Evolutionary conservation across 2,329 filamentous ascomycete species (phyloP).

Genomic region (Nothophaeocryptopus gaeumannii): DNA sequence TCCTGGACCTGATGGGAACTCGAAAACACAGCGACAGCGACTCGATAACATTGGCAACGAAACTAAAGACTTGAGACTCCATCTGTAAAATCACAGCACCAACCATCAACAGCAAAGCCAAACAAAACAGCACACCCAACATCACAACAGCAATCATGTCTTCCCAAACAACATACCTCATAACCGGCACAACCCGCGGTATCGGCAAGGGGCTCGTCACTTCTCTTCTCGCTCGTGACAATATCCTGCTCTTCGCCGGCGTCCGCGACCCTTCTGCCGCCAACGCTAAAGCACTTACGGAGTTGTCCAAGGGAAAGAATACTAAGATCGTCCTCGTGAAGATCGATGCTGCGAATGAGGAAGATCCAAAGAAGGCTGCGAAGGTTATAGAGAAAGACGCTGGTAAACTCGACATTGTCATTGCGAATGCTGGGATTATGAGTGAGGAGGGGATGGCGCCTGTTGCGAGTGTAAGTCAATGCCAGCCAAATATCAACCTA

Average conservation of each 20-base stretch:
- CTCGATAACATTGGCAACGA: too few species aligned
- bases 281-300: background rate
- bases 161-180: conserved; percentile 5
- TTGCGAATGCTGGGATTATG: conserved; percentile 5
- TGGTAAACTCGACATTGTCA: background rate
- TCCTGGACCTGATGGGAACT: too few species aligned
- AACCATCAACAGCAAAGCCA: too few species aligned
- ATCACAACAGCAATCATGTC: background rate
- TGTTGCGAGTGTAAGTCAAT: background rate
- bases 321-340: conserved; percentile 1
- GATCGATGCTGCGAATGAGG: conserved; percentile 2
- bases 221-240: background rate
- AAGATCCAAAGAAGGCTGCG: background rate
- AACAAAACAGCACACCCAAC: background rate
- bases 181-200: conserved; percentile 10
- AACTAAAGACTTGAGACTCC: too few species aligned
- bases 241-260: conserved; percentile 7
- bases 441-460: background rate
- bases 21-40: too few species aligned
- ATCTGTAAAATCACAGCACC: too few species aligned
- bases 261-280: conserved; percentile 2
- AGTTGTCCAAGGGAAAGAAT: background rate
- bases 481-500: too few species aligned
- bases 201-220: conserved; percentile 11
- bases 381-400: background rate